phyloP scores from a whole-genome alignment of 1,284 basidiomycete genomes.

The Rhizoctonia solani region DNA sequence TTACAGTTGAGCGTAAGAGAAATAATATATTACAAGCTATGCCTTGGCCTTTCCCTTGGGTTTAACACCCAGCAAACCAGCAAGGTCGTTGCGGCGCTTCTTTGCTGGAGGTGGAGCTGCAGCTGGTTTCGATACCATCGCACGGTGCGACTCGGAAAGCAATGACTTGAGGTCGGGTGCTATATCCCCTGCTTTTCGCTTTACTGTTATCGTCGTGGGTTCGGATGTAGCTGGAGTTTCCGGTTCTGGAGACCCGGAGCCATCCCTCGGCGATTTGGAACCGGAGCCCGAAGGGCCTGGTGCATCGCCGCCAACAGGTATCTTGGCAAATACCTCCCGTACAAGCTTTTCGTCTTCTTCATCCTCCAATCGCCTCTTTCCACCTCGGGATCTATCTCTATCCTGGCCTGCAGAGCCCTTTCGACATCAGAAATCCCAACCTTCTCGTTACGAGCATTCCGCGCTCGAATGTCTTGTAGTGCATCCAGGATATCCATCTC shows the following conservation, averaged over 20 bases:
- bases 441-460: slow-evolving; percentile 90
- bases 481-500: slow-evolving; percentile 99
- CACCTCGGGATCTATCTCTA: slow-evolving; percentile 69
- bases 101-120: slow-evolving; percentile 53
- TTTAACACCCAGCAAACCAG: slow-evolving; percentile 72
- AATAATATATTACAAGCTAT: not conserved
- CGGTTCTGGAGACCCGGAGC: slow-evolving; percentile 27
- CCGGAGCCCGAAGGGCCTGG: slow-evolving; percentile 43
- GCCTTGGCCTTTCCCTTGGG: slow-evolving; percentile 43
- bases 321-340: slow-evolving; percentile 81
- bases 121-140: slow-evolving; percentile 57
- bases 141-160: slow-evolving; percentile 71
- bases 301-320: slow-evolving; percentile 51
- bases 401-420: slow-evolving; percentile 55
- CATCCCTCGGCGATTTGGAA: slow-evolving; percentile 44
- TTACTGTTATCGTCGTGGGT: slow-evolving; percentile 64
- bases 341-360: slow-evolving; percentile 93
- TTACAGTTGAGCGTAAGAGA: not conserved
- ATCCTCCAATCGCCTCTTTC: slow-evolving; percentile 69
- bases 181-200: slow-evolving; percentile 73
- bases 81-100: slow-evolving; percentile 65
- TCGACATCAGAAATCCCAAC: slow-evolving; percentile 66
- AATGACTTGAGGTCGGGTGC: slow-evolving; percentile 74
- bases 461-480: slow-evolving; percentile 89
- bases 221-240: slow-evolving; percentile 40